Percentiles rank a stretch among this genome's conserved stretches.
Conservation (phyloP, 192 early-diverging fungal genomes). For the Umbelopsis sp. region DNA sequence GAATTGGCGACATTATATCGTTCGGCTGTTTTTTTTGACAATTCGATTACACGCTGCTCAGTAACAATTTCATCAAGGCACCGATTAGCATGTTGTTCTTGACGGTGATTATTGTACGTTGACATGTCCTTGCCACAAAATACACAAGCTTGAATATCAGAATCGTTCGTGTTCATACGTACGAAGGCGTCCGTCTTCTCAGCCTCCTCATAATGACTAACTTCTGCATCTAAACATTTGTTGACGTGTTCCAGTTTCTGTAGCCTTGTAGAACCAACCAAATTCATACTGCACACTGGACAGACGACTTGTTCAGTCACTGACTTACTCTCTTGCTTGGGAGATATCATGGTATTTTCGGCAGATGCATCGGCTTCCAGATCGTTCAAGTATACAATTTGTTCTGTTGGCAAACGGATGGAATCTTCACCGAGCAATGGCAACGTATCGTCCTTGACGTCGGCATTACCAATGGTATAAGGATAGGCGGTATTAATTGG, state of each 20-base stretch:
- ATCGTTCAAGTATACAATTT: not conserved
- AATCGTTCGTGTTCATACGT: not conserved
- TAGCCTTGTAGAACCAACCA: not conserved
- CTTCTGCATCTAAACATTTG: not conserved
- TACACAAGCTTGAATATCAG: not conserved
- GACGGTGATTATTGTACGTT: not conserved
- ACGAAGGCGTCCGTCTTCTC: not conserved
- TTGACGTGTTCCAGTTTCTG: not conserved
- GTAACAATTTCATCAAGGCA: conserved; percentile 22
- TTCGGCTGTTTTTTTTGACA: not conserved
- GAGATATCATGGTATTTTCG: not conserved
- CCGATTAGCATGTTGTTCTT: conserved; percentile 18
- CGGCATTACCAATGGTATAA: not conserved
- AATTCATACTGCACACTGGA: not conserved
- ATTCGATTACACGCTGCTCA: not conserved
- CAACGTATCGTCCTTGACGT: not conserved
- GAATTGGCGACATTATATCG: not conserved
- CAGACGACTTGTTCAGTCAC: not conserved
- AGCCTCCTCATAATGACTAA: not conserved
- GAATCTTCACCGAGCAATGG: not conserved
- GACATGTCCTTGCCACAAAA: conserved; percentile 17
- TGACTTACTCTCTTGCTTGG: not conserved
- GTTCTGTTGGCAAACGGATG: too few species aligned
- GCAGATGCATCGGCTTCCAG: not conserved
- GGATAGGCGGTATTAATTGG: not conserved